Percentiles rank a stretch among this genome's conserved stretches.
Evolutionary conservation across 257 asterid species (phyloP).

Genomic region (Solanum virginianum): DNA sequence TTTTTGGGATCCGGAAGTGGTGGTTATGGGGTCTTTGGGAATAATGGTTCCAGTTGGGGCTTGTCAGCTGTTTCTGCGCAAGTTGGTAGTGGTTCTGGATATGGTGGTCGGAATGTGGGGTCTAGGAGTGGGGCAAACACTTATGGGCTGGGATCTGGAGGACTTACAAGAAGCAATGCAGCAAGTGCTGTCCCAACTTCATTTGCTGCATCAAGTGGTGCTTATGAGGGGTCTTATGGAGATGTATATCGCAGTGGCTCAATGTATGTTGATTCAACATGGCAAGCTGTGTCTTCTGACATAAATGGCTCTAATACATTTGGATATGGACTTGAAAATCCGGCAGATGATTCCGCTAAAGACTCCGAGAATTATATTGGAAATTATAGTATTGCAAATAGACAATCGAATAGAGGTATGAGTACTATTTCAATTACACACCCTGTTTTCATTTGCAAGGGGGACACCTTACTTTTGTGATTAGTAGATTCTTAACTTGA

Average conservation of each 20-base stretch:
- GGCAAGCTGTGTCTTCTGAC: constrained; percentile 37
- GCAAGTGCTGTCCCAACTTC: constrained; percentile 34
- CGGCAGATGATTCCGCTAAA: constrained; percentile 23
- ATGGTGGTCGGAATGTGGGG: constrained; percentile 32
- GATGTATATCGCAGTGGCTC: constrained; percentile 27
- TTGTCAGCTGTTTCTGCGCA: constrained; percentile 36
- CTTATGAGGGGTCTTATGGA: constrained; percentile 26
- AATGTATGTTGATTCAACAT: constrained; percentile 30
- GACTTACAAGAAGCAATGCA: constrained; percentile 45
- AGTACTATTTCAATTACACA: background rate
- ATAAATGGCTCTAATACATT: constrained; percentile 24
- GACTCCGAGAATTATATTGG: constrained; percentile 31
- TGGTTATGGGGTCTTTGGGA: constrained; percentile 59
- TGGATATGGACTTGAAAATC: constrained; percentile 35
- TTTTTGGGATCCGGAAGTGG: constrained; percentile 40
- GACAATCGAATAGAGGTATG: constrained; percentile 73
- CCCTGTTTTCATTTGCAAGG: constrained; percentile 4
- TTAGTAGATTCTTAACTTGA: background rate
- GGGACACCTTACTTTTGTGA: background rate
- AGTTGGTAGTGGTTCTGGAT: constrained; percentile 39
- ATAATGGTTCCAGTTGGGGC: constrained; percentile 59
- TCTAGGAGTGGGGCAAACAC: constrained; percentile 47
- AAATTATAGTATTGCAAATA: constrained; percentile 38
- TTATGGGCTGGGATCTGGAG: constrained; percentile 49
- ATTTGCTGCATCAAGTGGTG: constrained; percentile 34